Evolutionary conservation across 192 early-diverging fungal species (phyloP), one percentile per base, ranked within the genome.

Genomic region (Helicostylum pulchrum): DNA sequence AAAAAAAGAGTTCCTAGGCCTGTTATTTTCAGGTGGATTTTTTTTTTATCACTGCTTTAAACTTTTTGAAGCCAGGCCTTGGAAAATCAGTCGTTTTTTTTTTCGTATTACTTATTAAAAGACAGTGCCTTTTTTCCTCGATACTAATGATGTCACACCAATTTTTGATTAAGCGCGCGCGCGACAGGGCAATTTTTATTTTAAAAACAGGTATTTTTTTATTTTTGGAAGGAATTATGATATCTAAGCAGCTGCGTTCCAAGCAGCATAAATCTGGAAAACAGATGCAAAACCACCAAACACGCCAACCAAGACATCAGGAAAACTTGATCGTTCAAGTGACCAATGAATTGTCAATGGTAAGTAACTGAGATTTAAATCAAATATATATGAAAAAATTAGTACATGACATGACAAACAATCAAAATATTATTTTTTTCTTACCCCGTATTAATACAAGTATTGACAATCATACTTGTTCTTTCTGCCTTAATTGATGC

Each of bases 231-330:
- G n/a, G n/a, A 26, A 26, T 2, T 26, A 26, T n/a, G 26, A 26
- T 12, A 45, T 51, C 48, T 79, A 83, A 49, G 79, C 86, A 34
- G 86, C 78, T 19, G 85, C 81, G 65, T 89, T 86, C 95, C 95
- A 97, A 4, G 90, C 87, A 23, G 83, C 81, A 69, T 87, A 87
- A 42, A 93, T 79, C 73, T 96, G 94, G 7, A 85, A 86, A 32
- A 92, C 50, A 7, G 95, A 89, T 19, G 96, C 96, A 66, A 96
- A 78, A n/a, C 91, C 93, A 70, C 96, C 96, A 77, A 87, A 99
- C 32, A 93, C 74, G 57, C 95, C 95, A 23, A 97, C 94, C 2
- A 86, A 88, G 1, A 94, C 85, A 68, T 99, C 96, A 0, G 96
- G 94, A 83, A 99, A 96, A 32, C 77, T 78, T 15, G 84, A 87